Evolutionary conservation across 176 grass and related monocot genomes (phyloP).

Genomic region (Triticum dicoccoides): DNA sequence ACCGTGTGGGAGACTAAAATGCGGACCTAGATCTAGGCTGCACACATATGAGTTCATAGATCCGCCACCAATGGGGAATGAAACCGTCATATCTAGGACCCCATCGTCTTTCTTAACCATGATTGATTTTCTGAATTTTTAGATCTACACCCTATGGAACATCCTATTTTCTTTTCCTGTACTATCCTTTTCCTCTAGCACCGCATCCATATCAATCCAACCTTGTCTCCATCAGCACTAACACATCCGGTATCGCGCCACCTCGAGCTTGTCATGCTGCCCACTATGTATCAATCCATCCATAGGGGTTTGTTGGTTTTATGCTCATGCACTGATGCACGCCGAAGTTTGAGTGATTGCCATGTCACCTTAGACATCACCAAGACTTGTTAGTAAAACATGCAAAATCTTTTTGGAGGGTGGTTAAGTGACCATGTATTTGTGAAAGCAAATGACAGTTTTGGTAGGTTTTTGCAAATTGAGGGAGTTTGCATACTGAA

Average conservation of each 20-base stretch:
- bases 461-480: neutral
- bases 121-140: too few species aligned
- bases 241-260: neutral
- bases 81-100: too few species aligned
- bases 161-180: too few species aligned
- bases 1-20: too few species aligned
- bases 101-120: too few species aligned
- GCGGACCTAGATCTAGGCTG: too few species aligned
- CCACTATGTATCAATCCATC: neutral
- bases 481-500: neutral
- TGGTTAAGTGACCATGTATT: neutral
- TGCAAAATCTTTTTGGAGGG: neutral
- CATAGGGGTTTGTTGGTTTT: neutral
- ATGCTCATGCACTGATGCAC: neutral
- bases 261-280: neutral
- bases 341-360: neutral
- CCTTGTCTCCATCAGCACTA: too few species aligned
- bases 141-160: too few species aligned
- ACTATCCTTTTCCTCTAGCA: too few species aligned
- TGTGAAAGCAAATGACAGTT: neutral
- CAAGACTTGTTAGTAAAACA: neutral
- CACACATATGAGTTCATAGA: too few species aligned
- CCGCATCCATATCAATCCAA: too few species aligned
- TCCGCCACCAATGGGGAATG: fast-evolving
- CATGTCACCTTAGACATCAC: neutral